Evolutionary conservation across 2,329 filamentous ascomycete genomes (phyloP).

Genomic region (Fusarium subtropicale): DNA sequence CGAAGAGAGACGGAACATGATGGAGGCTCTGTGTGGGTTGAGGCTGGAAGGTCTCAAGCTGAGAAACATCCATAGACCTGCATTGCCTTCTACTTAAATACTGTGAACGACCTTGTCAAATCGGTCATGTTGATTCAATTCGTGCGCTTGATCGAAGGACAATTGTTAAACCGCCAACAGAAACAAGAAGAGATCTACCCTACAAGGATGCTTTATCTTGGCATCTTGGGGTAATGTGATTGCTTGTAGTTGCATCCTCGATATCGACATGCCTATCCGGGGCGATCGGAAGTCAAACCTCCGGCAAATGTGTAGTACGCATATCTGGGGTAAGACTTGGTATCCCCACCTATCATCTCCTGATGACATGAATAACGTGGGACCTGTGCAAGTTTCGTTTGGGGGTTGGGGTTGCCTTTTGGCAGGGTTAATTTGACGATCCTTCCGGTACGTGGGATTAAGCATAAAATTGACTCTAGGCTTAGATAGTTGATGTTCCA

Average conservation of each 20-base stretch:
- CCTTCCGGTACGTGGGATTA: background rate
- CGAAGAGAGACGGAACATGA: slow-evolving; percentile 52
- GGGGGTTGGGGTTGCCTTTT: background rate
- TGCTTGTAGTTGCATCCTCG: background rate
- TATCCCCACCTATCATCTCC: slow-evolving; percentile 26
- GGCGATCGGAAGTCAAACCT: slow-evolving; percentile 21
- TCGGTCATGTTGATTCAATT: background rate
- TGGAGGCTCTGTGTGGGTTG: background rate
- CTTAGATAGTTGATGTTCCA: background rate
- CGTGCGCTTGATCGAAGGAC: background rate
- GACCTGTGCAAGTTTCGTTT: background rate
- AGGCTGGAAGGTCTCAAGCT: background rate
- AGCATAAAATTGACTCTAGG: slow-evolving; percentile 1
- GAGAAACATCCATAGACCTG: fast-evolving
- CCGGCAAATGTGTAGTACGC: background rate
- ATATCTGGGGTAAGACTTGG: background rate
- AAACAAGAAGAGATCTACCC: fast-evolving
- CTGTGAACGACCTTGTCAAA: fast-evolving
- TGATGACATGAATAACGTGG: background rate
- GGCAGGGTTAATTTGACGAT: background rate
- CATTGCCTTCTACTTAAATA: background rate
- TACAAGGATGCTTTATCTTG: background rate
- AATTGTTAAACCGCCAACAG: background rate
- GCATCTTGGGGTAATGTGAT: slow-evolving; percentile 9
- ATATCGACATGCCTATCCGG: slow-evolving; percentile 15